phyloP scores from a whole-genome alignment of 2,329 filamentous ascomycete species.

The Trichoderma sp. region DNA sequence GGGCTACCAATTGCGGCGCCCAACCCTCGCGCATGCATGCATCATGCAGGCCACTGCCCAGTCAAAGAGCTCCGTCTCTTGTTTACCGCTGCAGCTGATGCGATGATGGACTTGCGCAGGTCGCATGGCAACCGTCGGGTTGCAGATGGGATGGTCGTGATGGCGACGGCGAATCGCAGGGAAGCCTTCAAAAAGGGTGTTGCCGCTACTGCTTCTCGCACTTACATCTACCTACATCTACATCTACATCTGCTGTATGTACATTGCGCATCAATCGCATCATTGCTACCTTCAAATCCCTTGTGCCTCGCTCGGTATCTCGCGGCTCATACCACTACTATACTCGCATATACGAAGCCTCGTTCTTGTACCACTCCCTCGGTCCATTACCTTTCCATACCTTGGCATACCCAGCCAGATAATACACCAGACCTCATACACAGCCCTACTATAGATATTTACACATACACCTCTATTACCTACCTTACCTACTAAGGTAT shows the following conservation, averaged over 20 bases:
- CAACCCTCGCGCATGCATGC: conserved; percentile 8
- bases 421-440: neutral
- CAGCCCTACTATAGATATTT: neutral
- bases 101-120: neutral
- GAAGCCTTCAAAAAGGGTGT: conserved; percentile 5
- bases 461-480: neutral
- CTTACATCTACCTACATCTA: neutral
- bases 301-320: neutral
- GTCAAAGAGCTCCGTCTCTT: conserved; percentile 1
- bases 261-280: neutral
- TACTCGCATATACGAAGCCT: neutral
- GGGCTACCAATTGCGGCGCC: neutral
- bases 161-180: conserved; percentile 6
- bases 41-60: conserved; percentile 10
- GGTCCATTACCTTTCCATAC: neutral
- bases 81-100: conserved; percentile 13
- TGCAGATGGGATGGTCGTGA: conserved; percentile 2
- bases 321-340: neutral
- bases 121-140: conserved; percentile 12
- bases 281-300: neutral
- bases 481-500: neutral
- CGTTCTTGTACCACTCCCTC: neutral
- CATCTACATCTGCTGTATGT: neutral
- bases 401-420: no score
- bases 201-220: conserved; percentile 8